Evolutionary conservation across 768 basidiomycete genomes (phyloP).

Genomic region (Mycena filopes): DNA sequence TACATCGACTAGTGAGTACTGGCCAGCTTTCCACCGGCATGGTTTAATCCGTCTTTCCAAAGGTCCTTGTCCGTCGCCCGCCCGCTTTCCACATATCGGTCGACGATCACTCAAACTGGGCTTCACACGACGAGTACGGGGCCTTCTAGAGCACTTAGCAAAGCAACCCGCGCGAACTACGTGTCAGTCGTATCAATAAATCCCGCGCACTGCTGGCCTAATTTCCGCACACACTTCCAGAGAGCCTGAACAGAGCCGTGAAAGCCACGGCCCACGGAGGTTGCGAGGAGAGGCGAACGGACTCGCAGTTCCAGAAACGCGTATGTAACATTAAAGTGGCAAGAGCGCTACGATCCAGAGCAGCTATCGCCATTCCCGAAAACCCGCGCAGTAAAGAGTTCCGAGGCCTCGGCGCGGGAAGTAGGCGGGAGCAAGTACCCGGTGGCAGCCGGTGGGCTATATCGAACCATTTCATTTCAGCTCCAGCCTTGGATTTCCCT

Average conservation of each 20-base stretch:
- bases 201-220: not conserved
- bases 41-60: not conserved
- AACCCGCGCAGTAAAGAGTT: constrained; percentile 11
- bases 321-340: constrained; percentile 15
- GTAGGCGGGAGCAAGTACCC: constrained; percentile 2
- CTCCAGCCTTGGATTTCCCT: constrained; percentile 12
- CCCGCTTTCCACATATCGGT: not conserved
- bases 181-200: constrained; percentile 11
- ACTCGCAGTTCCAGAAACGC: constrained; percentile 17
- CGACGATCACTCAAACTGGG: not conserved
- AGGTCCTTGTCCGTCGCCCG: not conserved
- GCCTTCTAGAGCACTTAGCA: constrained; percentile 15
- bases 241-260: not conserved
- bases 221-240: not conserved
- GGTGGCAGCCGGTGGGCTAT: not conserved
- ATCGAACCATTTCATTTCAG: constrained; percentile 13
- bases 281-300: constrained; percentile 12
- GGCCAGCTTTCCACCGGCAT: constrained; percentile 10
- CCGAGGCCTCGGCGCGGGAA: constrained; percentile 23
- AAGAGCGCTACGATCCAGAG: constrained; percentile 11
- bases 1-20: too few species aligned
- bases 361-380: constrained; percentile 6
- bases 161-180: constrained; percentile 3
- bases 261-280: constrained; percentile 5
- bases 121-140: not conserved